These are phyloP conservation scores for Saprolegnia diclina DNA, from an alignment of 352 stramenopile species.

Conservation along the genomic window DNA sequence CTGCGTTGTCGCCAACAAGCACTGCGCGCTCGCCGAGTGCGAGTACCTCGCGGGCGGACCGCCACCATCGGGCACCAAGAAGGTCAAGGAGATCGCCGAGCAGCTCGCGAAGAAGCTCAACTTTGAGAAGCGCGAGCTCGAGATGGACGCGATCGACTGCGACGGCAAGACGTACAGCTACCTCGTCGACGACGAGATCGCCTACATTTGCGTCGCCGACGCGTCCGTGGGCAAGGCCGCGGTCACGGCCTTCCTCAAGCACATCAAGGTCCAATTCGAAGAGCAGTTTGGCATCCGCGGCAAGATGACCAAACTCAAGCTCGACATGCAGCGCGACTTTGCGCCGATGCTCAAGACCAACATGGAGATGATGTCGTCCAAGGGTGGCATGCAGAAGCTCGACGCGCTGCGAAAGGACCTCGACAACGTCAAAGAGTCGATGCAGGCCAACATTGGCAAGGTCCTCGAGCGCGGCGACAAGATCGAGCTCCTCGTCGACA, in stretches of 20 bases:
- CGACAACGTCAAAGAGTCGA: conserved; percentile 67
- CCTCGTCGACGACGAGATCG: conserved; percentile 75
- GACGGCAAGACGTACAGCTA: conserved; percentile 83
- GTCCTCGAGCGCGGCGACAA: conserved; percentile 82
- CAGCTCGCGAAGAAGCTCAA: conserved; percentile 85
- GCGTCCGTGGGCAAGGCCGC: conserved; percentile 73
- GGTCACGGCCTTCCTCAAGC: conserved; percentile 71
- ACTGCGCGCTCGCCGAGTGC: conserved; percentile 74
- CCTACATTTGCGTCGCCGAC: conserved; percentile 80
- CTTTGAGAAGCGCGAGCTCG: conserved; percentile 44
- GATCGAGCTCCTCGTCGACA: conserved; percentile 83
- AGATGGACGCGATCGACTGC: conserved; percentile 75
- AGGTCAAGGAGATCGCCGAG: conserved; percentile 82
- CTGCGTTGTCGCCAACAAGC: conserved; percentile 76
- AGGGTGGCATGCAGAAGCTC: conserved; percentile 66
- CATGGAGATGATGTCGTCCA: conserved; percentile 80
- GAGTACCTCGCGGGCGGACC: conserved; percentile 44
- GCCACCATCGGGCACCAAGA: conserved; percentile 47
- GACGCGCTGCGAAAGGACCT: conserved; percentile 77
- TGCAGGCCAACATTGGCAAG: conserved; percentile 82
- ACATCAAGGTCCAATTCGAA: conserved; percentile 85
- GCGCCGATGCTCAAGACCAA: conserved; percentile 74
- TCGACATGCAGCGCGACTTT: conserved; percentile 86
- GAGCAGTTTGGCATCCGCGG: conserved; percentile 79
- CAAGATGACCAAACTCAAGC: conserved; percentile 82